Evolutionary conservation across 2,329 filamentous ascomycete genomes (phyloP), one percentile per base, ranked within the genome.

Genomic region (Chaetomium olivaceum): DNA sequence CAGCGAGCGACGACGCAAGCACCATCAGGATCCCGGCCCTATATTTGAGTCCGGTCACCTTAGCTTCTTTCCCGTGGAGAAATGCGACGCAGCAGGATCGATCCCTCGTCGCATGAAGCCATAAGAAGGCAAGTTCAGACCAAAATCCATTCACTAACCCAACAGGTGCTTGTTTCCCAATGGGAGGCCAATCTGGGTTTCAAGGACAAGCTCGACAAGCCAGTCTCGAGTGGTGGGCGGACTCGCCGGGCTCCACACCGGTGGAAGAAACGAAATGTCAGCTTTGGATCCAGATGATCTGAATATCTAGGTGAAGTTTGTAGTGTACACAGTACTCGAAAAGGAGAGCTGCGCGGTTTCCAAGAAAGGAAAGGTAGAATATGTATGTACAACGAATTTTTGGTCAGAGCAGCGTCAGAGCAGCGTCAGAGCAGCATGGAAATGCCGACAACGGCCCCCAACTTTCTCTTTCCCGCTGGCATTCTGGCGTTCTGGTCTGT

Each of bases 351-450:
- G 55, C 31, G 33, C 29, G 21, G 19, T 21, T 5, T 21, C 23
- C 52, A 8, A 27, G 25, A 19, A 23, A 31, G 31, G 16, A n/a
- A 36, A 19, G 4, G 4, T 29, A 33, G 9, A 50, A 50, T 59
- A 59, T 50, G 19, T 59, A 59, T 50, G 19, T 59, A 59, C 57
- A 59, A 50, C 9, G 57, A 59, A 59, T 48, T 8, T 8, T 21
- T 7, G 16, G 14, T 29, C 27, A 29, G 27, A 29, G 27, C 27
- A 3, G 6, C 27, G 14, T 29, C 27, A 29, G 27, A 29, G 27
- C 27, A 3, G 6, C 27, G 16, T 23, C 23, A 7, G 9, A 4
- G 23, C 25, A 8, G 50, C 56, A 29, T 36, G 36, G 14, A 16
- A 39, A 19, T n/a, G 16, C 16, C 39, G 39, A n/a, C 39, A 19